A percentile compares a stretch with the other conserved stretches of the same genome.
Evolutionary conservation across 768 basidiomycete genomes (phyloP).

Genomic region (Phlebiopsis flavidoalba): DNA sequence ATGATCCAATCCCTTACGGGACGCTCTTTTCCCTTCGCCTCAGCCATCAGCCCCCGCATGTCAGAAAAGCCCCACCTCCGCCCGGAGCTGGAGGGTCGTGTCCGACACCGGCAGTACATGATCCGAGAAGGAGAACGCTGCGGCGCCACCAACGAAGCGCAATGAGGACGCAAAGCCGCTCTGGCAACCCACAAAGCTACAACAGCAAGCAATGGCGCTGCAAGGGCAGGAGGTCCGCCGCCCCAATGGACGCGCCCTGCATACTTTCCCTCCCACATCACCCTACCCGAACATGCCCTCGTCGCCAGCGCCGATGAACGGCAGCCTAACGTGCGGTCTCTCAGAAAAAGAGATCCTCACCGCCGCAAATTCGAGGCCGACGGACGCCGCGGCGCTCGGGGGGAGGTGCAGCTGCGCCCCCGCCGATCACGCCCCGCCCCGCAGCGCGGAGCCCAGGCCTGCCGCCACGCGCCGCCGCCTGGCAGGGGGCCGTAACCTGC

Average conservation of each 20-base stretch:
- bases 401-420: too few species aligned
- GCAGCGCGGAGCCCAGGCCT: conserved; percentile 26
- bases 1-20: conserved; percentile 59
- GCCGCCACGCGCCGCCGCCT: conserved; percentile 19
- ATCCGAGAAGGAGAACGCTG: conserved; percentile 69
- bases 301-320: conserved; percentile 1
- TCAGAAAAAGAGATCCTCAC: conserved; percentile 19
- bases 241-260: neutral
- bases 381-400: neutral
- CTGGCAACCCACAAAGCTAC: conserved; percentile 12
- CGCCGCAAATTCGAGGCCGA: neutral
- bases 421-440: conserved; percentile 2
- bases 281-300: neutral
- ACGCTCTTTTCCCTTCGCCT: conserved; percentile 42
- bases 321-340: neutral
- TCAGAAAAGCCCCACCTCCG: conserved; percentile 27
- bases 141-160: conserved; percentile 59
- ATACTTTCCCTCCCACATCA: neutral
- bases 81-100: conserved; percentile 26
- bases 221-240: too few species aligned
- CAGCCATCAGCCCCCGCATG: conserved; percentile 21
- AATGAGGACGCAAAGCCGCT: conserved; percentile 60
- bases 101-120: conserved; percentile 38
- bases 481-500: conserved; percentile 23
- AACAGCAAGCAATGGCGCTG: conserved; percentile 15